These are phyloP conservation scores for Ascochyta clinopodiicola DNA, from an alignment of 2,329 filamentous ascomycete species.

Conservation along the genomic window DNA sequence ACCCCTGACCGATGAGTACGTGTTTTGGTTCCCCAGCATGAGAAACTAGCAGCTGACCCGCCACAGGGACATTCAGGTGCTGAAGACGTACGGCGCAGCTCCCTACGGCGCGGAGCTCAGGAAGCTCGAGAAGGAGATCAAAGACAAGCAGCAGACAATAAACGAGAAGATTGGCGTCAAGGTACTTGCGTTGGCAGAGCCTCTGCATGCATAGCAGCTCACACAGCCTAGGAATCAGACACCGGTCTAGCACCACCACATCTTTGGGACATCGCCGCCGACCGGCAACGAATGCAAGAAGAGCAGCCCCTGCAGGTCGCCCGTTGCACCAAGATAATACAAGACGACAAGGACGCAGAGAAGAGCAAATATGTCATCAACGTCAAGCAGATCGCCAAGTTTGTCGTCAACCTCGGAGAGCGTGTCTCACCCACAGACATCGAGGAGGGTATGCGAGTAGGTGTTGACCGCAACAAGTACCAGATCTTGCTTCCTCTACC, in stretches of 20 bases:
- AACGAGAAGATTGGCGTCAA: conserved; percentile 89
- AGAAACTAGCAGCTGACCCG: conserved; percentile 39
- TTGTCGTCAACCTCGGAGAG: conserved; percentile 96
- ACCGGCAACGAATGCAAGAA: conserved; percentile 97
- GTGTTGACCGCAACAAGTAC: conserved; percentile 98
- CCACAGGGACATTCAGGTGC: conserved; percentile 92
- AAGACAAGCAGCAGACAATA: conserved; percentile 96
- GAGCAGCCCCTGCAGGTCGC: conserved; percentile 98
- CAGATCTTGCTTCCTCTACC: conserved; percentile 96
- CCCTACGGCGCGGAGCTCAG: conserved; percentile 93
- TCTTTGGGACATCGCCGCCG: conserved; percentile 97
- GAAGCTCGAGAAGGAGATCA: conserved; percentile 99
- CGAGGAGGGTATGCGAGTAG: conserved; percentile 98
- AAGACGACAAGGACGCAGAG: conserved; percentile 91
- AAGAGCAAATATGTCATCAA: conserved; percentile 99
- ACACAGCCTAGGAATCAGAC: conserved; percentile 81
- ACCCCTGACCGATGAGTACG: conserved; percentile 93
- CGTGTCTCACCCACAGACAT: conserved; percentile 98
- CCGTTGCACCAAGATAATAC: conserved; percentile 98
- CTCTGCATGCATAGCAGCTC: background rate
- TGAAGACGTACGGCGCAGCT: conserved; percentile 98
- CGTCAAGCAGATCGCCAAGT: conserved; percentile 99
- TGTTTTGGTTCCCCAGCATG: conserved; percentile 20
- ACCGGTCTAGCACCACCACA: conserved; percentile 97
- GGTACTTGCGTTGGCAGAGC: conserved; percentile 14